Conservation (phyloP, 2,329 filamentous ascomycete species). For the Fusarium sp. region DNA sequence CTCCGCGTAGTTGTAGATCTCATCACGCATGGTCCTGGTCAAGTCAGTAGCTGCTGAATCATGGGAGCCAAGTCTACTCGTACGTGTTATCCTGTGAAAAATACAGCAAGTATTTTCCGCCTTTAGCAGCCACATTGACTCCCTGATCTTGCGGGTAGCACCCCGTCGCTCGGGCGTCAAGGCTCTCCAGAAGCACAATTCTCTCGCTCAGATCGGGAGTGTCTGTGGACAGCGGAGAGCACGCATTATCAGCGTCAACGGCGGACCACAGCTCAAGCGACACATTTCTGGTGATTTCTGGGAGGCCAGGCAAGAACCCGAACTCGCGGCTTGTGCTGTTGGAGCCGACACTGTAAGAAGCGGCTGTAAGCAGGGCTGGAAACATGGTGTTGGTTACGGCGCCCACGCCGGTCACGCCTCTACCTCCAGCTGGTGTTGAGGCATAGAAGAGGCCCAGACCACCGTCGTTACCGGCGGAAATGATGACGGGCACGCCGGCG, state of each 20-base stretch:
- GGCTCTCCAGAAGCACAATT: not conserved
- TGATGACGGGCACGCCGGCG: constrained; percentile 5
- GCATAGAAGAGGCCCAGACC: not conserved
- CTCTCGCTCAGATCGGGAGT: constrained; percentile 1
- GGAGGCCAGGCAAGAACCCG: constrained; percentile 5
- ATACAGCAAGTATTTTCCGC: not conserved
- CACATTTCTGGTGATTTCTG: not conserved
- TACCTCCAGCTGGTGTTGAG: not conserved
- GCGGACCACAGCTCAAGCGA: not conserved
- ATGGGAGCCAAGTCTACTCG: not conserved
- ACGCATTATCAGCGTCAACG: not conserved
- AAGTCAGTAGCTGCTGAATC: not conserved
- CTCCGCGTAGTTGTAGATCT: constrained; percentile 1
- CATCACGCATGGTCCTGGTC: not conserved
- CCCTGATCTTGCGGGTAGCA: constrained; percentile 2
- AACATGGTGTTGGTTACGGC: constrained; percentile 6
- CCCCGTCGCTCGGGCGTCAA: not conserved
- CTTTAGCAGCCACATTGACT: not conserved
- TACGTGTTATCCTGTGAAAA: not conserved
- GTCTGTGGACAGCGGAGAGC: not conserved
- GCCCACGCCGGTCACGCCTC: not conserved
- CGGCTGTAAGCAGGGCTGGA: not conserved
- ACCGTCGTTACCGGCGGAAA: constrained; percentile 8
- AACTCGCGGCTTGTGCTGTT: not conserved
- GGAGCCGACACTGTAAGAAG: not conserved